phyloP scores from a whole-genome alignment of 805 yeast genomes.

The Torulaspora indica region DNA sequence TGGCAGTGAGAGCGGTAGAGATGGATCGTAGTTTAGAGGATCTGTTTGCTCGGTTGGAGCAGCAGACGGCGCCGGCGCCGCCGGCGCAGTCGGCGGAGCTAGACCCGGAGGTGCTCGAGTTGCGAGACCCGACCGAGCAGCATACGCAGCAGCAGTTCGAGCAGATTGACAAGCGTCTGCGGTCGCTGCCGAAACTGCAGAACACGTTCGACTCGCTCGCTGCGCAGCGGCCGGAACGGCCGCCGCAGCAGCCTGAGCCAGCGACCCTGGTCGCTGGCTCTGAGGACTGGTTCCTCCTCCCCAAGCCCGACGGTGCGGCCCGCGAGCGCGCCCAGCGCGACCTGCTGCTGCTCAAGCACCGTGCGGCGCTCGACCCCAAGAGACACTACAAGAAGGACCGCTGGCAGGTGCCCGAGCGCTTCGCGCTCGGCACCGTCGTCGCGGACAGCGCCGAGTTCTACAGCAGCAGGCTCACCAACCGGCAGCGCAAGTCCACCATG shows the following conservation, averaged over 20 bases:
- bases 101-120: background rate
- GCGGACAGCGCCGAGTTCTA: slow-evolving; percentile 54
- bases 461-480: background rate
- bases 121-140: slow-evolving; percentile 2
- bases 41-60: slow-evolving; percentile 19
- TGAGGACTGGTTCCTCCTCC: slow-evolving; percentile 78
- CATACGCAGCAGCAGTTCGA: slow-evolving; percentile 22
- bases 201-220: slow-evolving; percentile 30
- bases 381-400: slow-evolving; percentile 87
- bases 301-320: slow-evolving; percentile 68
- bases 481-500: slow-evolving; percentile 62
- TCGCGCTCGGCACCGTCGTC: slow-evolving; percentile 84
- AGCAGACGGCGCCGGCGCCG: background rate
- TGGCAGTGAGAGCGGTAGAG: no score
- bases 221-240: background rate
- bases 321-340: slow-evolving; percentile 60
- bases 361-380: slow-evolving; percentile 91
- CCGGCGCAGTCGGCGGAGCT: background rate
- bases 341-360: slow-evolving; percentile 68
- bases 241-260: background rate
- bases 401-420: slow-evolving; percentile 70
- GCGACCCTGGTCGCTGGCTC: slow-evolving; percentile 8
- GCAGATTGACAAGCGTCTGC: slow-evolving; percentile 28
- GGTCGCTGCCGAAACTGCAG: slow-evolving; percentile 29
- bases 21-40: slow-evolving; percentile 17